A percentile compares a stretch with the other conserved stretches of the same genome.
Conservation (phyloP, 1,284 basidiomycete species). For the Puccinia novopanici region DNA sequence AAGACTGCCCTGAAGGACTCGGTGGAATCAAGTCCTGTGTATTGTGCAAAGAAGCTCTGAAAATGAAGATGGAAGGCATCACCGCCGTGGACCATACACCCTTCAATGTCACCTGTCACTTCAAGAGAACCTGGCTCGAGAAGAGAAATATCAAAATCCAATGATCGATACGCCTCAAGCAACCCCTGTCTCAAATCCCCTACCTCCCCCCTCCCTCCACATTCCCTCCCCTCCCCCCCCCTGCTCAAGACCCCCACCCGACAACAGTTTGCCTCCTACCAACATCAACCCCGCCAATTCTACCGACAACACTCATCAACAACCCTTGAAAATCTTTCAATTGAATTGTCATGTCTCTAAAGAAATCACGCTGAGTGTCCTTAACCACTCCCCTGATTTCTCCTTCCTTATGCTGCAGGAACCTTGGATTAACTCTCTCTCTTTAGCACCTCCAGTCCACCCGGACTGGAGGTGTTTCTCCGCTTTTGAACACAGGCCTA, state of each 20-base stretch:
- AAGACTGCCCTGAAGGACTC: not conserved
- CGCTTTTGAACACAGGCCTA: not conserved
- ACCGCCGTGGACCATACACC: too few species aligned
- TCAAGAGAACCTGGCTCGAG: too few species aligned
- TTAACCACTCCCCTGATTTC: not conserved
- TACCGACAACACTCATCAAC: too few species aligned
- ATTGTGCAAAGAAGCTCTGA: not conserved
- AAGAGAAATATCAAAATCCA: not conserved
- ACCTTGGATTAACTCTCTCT: slow-evolving; percentile 6
- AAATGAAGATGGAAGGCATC: not conserved
- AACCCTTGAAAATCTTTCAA: not conserved
- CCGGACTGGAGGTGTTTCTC: not conserved
- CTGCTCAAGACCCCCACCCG: too few species aligned
- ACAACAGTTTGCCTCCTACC: too few species aligned
- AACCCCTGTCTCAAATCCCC: too few species aligned
- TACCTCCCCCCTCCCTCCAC: too few species aligned
- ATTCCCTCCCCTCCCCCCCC: too few species aligned
- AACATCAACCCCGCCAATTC: too few species aligned
- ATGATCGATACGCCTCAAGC: not conserved
- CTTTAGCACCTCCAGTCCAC: not conserved
- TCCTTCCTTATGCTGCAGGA: not conserved
- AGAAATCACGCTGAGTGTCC: not conserved
- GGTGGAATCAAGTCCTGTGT: not conserved
- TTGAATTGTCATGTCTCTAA: not conserved
- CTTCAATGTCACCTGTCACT: too few species aligned